Evolutionary conservation across 108 stramenopile genomes (phyloP).

Genomic region (Cyclotella kingstonii): DNA sequence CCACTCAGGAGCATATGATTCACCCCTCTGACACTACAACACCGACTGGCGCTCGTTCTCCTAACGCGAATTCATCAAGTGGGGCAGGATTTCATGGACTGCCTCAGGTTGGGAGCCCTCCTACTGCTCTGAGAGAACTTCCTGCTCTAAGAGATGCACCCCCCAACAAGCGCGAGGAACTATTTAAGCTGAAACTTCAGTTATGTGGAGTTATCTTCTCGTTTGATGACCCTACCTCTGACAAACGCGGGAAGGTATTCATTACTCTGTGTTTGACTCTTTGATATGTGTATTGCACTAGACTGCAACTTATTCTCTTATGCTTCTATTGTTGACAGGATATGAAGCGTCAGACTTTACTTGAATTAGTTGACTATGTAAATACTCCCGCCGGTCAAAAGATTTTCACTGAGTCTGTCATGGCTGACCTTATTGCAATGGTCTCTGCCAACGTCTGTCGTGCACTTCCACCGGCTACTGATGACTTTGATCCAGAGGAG

Average conservation of each 20-base stretch:
- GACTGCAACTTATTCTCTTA: no score
- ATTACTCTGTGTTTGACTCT: neutral
- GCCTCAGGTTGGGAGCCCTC: conserved; percentile 35
- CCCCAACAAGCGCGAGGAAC: conserved; percentile 82
- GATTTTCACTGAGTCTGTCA: conserved; percentile 95
- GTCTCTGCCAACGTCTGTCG: conserved; percentile 96
- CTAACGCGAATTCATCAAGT: neutral
- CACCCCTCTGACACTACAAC: conserved; percentile 4
- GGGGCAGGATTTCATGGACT: conserved; percentile 5
- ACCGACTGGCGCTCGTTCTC: neutral
- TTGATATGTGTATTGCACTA: no score
- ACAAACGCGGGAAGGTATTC: conserved; percentile 73
- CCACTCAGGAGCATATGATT: conserved; percentile 17
- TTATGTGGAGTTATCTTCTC: conserved; percentile 84
- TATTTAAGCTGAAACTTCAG: conserved; percentile 85
- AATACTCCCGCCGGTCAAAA: conserved; percentile 98
- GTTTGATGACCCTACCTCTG: conserved; percentile 84
- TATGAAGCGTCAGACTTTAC: conserved; percentile 95
- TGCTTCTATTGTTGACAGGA: conserved; percentile 58
- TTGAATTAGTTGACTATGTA: conserved; percentile 98
- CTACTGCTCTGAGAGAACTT: conserved; percentile 55
- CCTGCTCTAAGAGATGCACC: conserved; percentile 79
- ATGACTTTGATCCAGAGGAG: conserved; percentile 99
- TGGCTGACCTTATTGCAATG: conserved; percentile 88
- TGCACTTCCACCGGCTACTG: conserved; percentile 93